Conservation (phyloP, 257 asterid species). For the Paraleonurus japonicus region DNA sequence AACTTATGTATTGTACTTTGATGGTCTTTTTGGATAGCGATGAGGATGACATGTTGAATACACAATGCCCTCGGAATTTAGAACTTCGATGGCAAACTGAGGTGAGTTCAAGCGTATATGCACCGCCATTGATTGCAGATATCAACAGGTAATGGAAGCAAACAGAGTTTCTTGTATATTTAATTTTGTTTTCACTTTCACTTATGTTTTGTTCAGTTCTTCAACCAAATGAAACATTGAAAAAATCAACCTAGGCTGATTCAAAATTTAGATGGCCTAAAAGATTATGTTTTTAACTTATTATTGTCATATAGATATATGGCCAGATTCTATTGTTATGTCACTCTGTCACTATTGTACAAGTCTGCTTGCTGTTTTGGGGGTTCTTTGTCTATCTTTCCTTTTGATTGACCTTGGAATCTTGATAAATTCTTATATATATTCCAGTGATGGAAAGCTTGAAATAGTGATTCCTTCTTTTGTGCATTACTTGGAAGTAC, state of each 20-base stretch:
- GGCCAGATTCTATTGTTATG: neutral
- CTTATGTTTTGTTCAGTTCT: neutral
- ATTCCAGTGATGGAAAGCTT: slow-evolving; percentile 90
- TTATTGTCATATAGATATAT: neutral
- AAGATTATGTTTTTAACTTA: neutral
- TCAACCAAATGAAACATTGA: neutral
- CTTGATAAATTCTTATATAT: slow-evolving; percentile 19
- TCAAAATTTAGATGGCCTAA: slow-evolving; percentile 12
- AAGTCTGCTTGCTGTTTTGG: neutral
- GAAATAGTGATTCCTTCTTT: slow-evolving; percentile 95
- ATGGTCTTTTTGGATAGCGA: slow-evolving; percentile 47
- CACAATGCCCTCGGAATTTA: slow-evolving; percentile 94
- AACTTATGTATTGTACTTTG: neutral
- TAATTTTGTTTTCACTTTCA: neutral
- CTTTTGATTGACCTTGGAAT: slow-evolving; percentile 5
- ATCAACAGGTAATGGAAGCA: slow-evolving; percentile 68
- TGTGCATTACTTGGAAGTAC: slow-evolving; percentile 97
- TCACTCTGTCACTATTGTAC: neutral
- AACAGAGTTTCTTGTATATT: neutral
- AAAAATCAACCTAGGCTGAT: neutral
- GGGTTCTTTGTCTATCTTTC: neutral
- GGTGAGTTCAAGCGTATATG: slow-evolving; percentile 97
- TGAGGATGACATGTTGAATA: slow-evolving; percentile 86
- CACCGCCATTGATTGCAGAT: slow-evolving; percentile 91
- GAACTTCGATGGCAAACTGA: slow-evolving; percentile 98